These are phyloP conservation scores for Geotrichum australiense DNA, from an alignment of 1,139 yeast genomes.

Conservation along the genomic window DNA sequence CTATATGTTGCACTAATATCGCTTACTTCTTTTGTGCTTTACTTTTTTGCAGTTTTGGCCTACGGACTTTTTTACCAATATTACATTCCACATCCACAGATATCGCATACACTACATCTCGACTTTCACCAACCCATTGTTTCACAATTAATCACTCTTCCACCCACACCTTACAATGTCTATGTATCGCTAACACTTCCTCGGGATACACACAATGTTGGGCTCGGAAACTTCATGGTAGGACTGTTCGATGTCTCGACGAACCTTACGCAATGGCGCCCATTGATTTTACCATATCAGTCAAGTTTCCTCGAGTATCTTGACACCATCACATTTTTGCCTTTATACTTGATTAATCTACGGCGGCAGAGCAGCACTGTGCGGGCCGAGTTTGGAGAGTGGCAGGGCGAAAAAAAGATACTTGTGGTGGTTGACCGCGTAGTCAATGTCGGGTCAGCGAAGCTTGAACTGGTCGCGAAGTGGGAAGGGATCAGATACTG, in stretches of 20 bases:
- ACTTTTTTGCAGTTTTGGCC: conserved; percentile 1
- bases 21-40: not conserved
- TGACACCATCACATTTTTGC: conserved; percentile 29
- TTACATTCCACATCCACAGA: not conserved
- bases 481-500: conserved; percentile 6
- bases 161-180: no score
- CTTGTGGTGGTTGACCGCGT: not conserved
- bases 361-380: conserved; percentile 19
- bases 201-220: conserved; percentile 26
- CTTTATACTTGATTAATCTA: conserved; percentile 29
- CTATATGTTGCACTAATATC: not conserved
- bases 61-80: conserved; percentile 1
- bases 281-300: conserved; percentile 31
- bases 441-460: not conserved
- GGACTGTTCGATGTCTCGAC: not conserved
- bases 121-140: no score
- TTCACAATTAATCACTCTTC: no score
- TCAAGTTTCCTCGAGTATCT: conserved; percentile 26
- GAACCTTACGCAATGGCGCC: conserved; percentile 18
- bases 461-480: not conserved
- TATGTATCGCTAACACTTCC: conserved; percentile 27
- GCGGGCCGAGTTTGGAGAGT: not conserved
- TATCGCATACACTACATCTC: not conserved
- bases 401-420: not conserved
- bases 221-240: conserved; percentile 34